Conservation (phyloP, 2,329 filamentous ascomycete species). For the Aspergillus brasiliensis region DNA sequence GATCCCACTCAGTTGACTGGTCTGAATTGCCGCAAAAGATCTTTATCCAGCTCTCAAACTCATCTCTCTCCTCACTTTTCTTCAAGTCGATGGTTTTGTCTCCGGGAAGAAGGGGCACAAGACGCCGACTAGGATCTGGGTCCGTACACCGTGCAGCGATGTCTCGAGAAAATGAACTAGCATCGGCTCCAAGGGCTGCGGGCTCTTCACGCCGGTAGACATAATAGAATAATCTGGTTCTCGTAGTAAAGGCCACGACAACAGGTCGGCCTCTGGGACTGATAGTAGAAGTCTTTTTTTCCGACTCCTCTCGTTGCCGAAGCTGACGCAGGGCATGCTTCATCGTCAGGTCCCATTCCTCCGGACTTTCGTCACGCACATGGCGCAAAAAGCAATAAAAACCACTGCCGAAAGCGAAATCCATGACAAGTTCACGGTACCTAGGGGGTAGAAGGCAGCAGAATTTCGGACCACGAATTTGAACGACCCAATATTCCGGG, state of each 20-base stretch:
- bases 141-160: constrained; percentile 14
- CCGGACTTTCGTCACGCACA: constrained; percentile 10
- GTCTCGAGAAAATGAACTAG: constrained; percentile 3
- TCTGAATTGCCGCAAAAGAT: constrained; percentile 5
- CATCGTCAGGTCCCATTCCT: constrained; percentile 17
- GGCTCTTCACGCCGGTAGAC: constrained; percentile 1
- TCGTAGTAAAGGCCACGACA: constrained; percentile 18
- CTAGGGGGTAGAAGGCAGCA: constrained; percentile 16
- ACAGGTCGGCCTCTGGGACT: constrained; percentile 9
- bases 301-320: background rate
- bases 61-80: constrained; percentile 6
- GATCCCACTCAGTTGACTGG: constrained; percentile 10
- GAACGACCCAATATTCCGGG: background rate
- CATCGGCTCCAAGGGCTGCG: background rate
- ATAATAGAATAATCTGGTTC: constrained; percentile 21
- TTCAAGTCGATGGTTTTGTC: constrained; percentile 13
- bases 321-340: constrained; percentile 13
- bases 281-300: background rate
- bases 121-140: constrained; percentile 12
- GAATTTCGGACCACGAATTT: constrained; percentile 5
- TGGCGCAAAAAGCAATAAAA: constrained; percentile 15
- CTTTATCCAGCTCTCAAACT: constrained; percentile 15
- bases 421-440: constrained; percentile 14
- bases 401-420: constrained; percentile 7
- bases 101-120: constrained; percentile 16